Conservation (phyloP, 2,329 filamentous ascomycete genomes). For the Drechslerella dactyloides region DNA sequence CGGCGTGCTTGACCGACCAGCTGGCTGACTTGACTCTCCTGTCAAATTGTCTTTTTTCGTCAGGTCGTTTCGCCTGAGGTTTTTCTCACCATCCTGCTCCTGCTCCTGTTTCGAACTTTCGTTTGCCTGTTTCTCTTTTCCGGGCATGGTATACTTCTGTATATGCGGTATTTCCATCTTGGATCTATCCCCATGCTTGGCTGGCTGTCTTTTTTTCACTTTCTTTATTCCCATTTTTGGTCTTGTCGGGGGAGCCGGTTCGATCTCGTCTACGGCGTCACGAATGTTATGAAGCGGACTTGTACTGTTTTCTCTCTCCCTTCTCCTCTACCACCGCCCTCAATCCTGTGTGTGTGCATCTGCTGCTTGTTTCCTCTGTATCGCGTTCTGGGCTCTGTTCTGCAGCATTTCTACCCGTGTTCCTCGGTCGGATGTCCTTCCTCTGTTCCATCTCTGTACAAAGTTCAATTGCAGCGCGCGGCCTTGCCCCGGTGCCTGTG, state of each 20-base stretch:
- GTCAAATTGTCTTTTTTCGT: background rate
- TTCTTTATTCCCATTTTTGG: background rate
- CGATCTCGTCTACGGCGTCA: slow-evolving; percentile 35
- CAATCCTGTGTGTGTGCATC: background rate
- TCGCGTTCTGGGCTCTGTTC: background rate
- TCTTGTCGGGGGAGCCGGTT: background rate
- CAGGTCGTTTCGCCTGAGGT: background rate
- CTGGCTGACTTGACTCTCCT: too few species aligned
- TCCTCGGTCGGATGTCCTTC: slow-evolving; percentile 4
- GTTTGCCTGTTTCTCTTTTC: background rate
- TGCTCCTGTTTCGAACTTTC: too few species aligned
- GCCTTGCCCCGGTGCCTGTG: background rate
- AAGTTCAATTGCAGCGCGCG: background rate
- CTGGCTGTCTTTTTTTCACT: slow-evolving; percentile 2
- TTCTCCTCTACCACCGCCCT: background rate
- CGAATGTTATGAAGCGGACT: slow-evolving; percentile 49
- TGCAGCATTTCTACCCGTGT: slow-evolving; percentile 13
- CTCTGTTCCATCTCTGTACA: background rate
- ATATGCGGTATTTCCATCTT: background rate
- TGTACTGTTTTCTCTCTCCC: slow-evolving; percentile 1
- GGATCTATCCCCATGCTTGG: background rate
- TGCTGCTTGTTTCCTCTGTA: background rate
- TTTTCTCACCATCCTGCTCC: background rate
- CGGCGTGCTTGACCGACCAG: too few species aligned
- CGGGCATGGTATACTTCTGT: background rate